These are phyloP conservation scores for Phytophthora chlamydospora DNA, from an alignment of 352 stramenopile species.

Conservation along the genomic window DNA sequence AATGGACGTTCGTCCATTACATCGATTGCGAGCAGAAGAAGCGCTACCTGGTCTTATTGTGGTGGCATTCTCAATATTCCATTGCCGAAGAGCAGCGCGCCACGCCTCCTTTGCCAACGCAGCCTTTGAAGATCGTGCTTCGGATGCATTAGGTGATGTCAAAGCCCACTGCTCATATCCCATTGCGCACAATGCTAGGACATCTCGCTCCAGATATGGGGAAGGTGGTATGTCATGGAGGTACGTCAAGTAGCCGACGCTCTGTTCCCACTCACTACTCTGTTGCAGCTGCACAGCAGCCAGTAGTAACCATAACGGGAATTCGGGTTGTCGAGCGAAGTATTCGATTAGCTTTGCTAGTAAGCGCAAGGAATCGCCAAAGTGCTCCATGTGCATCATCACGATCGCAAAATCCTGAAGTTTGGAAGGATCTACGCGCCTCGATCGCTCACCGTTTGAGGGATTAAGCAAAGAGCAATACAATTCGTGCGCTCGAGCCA, in stretches of 20 bases:
- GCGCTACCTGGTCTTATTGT: constrained; percentile 1
- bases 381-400: constrained; percentile 64
- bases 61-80: constrained; percentile 43
- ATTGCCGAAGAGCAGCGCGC: constrained; percentile 58
- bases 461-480: constrained; percentile 42
- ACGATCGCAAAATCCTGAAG: constrained; percentile 70
- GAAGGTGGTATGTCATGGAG: constrained; percentile 53
- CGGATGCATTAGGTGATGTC: neutral
- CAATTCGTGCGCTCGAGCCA: constrained; percentile 51
- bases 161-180: constrained; percentile 41
- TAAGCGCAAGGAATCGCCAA: constrained; percentile 53
- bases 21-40: neutral
- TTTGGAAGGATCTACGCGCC: constrained; percentile 43
- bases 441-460: neutral
- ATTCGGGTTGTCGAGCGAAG: constrained; percentile 50
- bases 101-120: constrained; percentile 55
- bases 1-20: constrained; percentile 3
- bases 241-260: constrained; percentile 65
- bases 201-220: constrained; percentile 66
- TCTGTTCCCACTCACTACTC: constrained; percentile 56
- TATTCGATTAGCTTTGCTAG: constrained; percentile 67
- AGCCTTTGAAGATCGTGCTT: constrained; percentile 6
- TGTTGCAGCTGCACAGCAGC: constrained; percentile 68
- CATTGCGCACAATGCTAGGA: constrained; percentile 64
- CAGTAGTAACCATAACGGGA: constrained; percentile 66